phyloP scores from a whole-genome alignment of 2,329 filamentous ascomycete genomes.

The Ophiosphaerella herpotricha region DNA sequence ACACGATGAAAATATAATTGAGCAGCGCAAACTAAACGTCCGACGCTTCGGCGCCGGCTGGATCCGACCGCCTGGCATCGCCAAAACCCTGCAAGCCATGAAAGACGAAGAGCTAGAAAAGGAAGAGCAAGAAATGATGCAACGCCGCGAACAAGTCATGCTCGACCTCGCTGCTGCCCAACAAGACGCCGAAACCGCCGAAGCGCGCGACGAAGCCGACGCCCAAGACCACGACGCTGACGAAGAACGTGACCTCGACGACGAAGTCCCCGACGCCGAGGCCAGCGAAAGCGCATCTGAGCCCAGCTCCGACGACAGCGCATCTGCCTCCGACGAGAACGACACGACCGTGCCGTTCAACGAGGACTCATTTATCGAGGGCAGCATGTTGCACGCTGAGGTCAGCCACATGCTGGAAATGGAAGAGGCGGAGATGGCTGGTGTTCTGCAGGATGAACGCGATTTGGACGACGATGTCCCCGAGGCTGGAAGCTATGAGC shows the following conservation, averaged over 20 bases:
- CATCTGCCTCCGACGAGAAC: slow-evolving; percentile 51
- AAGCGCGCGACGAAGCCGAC: slow-evolving; percentile 49
- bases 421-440: slow-evolving; percentile 54
- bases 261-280: slow-evolving; percentile 46
- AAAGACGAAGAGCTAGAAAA: slow-evolving; percentile 88
- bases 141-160: slow-evolving; percentile 71
- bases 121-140: slow-evolving; percentile 78
- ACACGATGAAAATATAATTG: slow-evolving; percentile 76
- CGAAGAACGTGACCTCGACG: slow-evolving; percentile 47
- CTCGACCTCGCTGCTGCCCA: slow-evolving; percentile 69
- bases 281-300: slow-evolving; percentile 26
- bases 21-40: slow-evolving; percentile 78
- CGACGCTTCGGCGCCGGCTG: slow-evolving; percentile 86
- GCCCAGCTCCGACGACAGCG: slow-evolving; percentile 42
- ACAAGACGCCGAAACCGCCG: slow-evolving; percentile 52
- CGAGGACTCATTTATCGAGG: slow-evolving; percentile 54
- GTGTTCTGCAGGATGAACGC: slow-evolving; percentile 53
- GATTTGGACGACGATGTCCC: slow-evolving; percentile 58
- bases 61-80: slow-evolving; percentile 85
- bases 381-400: slow-evolving; percentile 47
- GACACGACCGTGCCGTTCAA: slow-evolving; percentile 56
- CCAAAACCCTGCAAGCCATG: slow-evolving; percentile 88
- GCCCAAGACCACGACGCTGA: slow-evolving; percentile 39
- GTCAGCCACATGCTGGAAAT: slow-evolving; percentile 47
- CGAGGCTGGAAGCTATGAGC: slow-evolving; percentile 59